Evolutionary conservation across 805 yeast species (phyloP), one percentile per base, ranked within the genome.

Genomic region (Nakazawaea sp.): DNA sequence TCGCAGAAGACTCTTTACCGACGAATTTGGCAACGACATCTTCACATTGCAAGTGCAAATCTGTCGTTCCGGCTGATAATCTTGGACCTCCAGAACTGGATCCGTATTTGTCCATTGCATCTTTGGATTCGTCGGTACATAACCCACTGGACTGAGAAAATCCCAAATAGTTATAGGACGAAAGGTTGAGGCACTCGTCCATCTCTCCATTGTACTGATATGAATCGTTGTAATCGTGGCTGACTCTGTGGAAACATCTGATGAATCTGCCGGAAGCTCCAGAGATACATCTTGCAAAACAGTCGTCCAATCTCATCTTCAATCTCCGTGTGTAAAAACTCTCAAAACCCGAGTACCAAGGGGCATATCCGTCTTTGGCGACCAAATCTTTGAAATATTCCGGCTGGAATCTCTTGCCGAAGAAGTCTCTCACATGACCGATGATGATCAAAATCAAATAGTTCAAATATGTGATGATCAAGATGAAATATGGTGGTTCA

Each of bases 211-310:
- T 75, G 53, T 82, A 85, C 24, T 76, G 69, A 54, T 81, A 86
- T 38, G 75, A 68, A 27, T 68, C 67, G 53, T 78, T 77, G 50
- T 74, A 72, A 47, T 81, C 81, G 32, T 70, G 68, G n/a, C 88
- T 70, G 23, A 66, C 61, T 49, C 98, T 76, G 50, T 87, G 89
- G 50, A 81, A 79, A 50, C 95, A 81, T 41, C 78, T 74, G 49
- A 90, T 78, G 52, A 68, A 81, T 57, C 99, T 77, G 19, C 99
- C 99, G 1, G 99, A 97, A 16, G 90, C 97, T 35, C 97, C 97
- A 42, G 84, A 82, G n/a, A 94, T 86, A 30, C 96, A 96, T 56
- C 96, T 78, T 2, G 94, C 86, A 58, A 92, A 92, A 59, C 96
- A 87, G 61, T 90, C 97, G 56, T 85, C 95, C 42, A 92, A 75